Conservation (phyloP, 2,329 filamentous ascomycete genomes). For the Cercospora canescens region DNA sequence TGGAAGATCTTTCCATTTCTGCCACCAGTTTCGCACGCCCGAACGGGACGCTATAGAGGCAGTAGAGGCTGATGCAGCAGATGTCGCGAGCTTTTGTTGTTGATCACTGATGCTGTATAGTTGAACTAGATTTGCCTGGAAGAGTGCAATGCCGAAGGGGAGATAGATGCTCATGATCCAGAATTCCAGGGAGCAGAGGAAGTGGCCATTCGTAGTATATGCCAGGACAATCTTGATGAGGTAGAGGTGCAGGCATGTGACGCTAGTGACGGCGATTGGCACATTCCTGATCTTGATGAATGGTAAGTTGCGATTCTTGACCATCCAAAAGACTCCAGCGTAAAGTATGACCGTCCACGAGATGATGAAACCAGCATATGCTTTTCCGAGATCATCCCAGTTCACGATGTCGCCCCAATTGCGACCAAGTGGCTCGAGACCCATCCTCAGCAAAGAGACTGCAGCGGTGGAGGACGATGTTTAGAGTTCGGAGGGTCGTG, state of each 20-base stretch:
- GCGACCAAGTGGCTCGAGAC: conserved; percentile 26
- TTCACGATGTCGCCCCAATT: conserved; percentile 29
- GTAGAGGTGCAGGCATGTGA: conserved; percentile 40
- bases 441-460: conserved; percentile 38
- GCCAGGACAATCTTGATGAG: conserved; percentile 46
- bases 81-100: conserved; percentile 21
- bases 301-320: conserved; percentile 25
- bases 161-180: conserved; percentile 69
- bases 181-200: conserved; percentile 58
- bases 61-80: conserved; percentile 11
- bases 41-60: not conserved
- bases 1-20: conserved; percentile 38
- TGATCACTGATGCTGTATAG: conserved; percentile 46
- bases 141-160: conserved; percentile 65
- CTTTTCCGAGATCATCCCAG: conserved; percentile 28
- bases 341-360: conserved; percentile 26
- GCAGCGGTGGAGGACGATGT: not conserved
- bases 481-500: not conserved
- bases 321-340: conserved; percentile 23
- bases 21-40: conserved; percentile 30
- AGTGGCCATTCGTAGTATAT: conserved; percentile 38
- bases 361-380: conserved; percentile 27
- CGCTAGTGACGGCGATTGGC: conserved; percentile 26
- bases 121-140: conserved; percentile 64
- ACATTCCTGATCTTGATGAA: conserved; percentile 29